Evolutionary conservation across 768 basidiomycete genomes (phyloP), one percentile per base, ranked within the genome.

Genomic region (Ramaria sp.): DNA sequence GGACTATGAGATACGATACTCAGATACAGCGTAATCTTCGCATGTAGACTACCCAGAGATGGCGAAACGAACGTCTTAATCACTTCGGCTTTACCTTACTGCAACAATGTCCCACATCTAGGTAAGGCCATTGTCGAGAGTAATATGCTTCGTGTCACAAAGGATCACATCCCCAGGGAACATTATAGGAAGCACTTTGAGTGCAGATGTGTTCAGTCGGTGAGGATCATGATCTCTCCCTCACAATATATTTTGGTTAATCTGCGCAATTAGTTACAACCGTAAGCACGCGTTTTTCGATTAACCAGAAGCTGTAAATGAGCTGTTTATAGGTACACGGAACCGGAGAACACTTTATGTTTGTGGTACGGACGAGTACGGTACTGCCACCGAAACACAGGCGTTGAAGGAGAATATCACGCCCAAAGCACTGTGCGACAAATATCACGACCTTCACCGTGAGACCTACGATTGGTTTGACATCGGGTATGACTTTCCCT

Each of bases 321-420:
- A 34, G n/a, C 19, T 49, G 34, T 7, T 11, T 24, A 6, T 53
- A 76, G 75, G 81, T 34, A 87, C 91, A 31, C 76, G 87, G 64
- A 96, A 98, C 75, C 77, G 87, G 63, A 83, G 85, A 45, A 95
- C 92, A 0, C 76, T 98, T 33, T 99, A 95, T 68, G 79, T 99
- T 56, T 99, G 96, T 70, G 96, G 96, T 27, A 98, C 96, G 4
- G 96, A 99, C 67, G 96, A 99, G 71, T 99, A 99, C 65, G 96
- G 96, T n/a, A 99, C 96, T 7, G 95, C 96, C 0, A 96, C 96
- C 0, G 96, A 99, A 75, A 97, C 94, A 2, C 94, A 96, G 69
- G 95, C 96, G 3, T 69, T 91, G 59, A 91, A 92, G 66, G 91
- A 95, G 67, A 82, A 84, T 0, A 69, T 93, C 39, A 82, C 88